These are phyloP conservation scores for Ustilago vetiveriae DNA, from an alignment of 1,284 basidiomycete species.

Conservation along the genomic window DNA sequence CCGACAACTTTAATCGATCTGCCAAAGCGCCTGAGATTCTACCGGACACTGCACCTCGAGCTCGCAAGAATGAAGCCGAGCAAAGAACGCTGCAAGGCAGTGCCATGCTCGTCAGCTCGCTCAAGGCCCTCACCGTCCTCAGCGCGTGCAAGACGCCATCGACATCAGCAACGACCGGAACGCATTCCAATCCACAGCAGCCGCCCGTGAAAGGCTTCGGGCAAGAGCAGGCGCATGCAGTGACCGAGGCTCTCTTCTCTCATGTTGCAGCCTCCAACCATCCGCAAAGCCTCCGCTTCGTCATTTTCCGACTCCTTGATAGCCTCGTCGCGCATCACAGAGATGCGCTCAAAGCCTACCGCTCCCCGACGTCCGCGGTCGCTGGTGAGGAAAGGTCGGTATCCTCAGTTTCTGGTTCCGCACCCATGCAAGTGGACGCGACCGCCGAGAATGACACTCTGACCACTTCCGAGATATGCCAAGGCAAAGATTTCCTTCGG, in stretches of 20 bases:
- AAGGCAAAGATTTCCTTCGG: slow-evolving; percentile 76
- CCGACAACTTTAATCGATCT: slow-evolving; percentile 43
- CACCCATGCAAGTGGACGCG: slow-evolving; percentile 26
- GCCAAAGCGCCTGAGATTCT: slow-evolving; percentile 51
- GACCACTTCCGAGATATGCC: slow-evolving; percentile 23
- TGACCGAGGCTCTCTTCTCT: slow-evolving; percentile 76
- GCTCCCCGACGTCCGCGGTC: neutral
- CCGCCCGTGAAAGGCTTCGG: slow-evolving; percentile 74
- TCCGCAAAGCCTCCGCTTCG: slow-evolving; percentile 82
- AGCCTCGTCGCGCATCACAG: slow-evolving; percentile 79
- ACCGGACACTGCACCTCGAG: slow-evolving; percentile 51
- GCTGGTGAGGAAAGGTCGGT: slow-evolving; percentile 1
- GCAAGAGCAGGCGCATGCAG: slow-evolving; percentile 76
- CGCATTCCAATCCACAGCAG: slow-evolving; percentile 2
- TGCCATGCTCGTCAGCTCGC: slow-evolving; percentile 68
- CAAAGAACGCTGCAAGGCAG: slow-evolving; percentile 51
- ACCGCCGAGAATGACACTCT: slow-evolving; percentile 2
- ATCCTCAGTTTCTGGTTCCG: neutral
- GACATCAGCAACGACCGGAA: neutral
- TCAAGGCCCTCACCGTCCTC: slow-evolving; percentile 76
- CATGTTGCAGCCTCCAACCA: slow-evolving; percentile 83
- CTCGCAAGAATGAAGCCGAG: slow-evolving; percentile 40
- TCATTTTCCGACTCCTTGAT: slow-evolving; percentile 85
- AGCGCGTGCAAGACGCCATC: slow-evolving; percentile 30
- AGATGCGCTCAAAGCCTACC: slow-evolving; percentile 45